Evolutionary conservation across 2,329 filamentous ascomycete species (phyloP).

Genomic region (Trichoderma citrinoviride): DNA sequence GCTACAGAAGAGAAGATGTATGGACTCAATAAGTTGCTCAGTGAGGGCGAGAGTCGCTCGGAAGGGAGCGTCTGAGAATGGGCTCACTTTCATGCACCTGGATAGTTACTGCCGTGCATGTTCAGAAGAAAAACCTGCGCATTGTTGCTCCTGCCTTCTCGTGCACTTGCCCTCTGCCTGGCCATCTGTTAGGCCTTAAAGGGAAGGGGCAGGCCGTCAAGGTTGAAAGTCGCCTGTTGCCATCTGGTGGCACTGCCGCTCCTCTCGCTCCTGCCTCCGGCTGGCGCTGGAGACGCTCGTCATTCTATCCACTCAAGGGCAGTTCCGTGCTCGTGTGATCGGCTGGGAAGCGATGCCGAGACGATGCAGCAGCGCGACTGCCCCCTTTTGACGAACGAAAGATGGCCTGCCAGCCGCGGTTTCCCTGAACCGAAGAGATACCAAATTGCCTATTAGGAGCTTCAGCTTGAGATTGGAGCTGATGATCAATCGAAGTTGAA

Average conservation of each 20-base stretch:
- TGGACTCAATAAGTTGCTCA: background rate
- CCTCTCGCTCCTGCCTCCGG: background rate
- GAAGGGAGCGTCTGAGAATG: background rate
- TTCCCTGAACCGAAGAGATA: background rate
- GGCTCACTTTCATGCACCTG: background rate
- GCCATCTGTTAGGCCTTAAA: background rate
- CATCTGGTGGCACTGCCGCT: constrained; percentile 12
- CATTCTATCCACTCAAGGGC: background rate
- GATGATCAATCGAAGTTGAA: background rate
- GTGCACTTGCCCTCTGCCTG: constrained; percentile 6
- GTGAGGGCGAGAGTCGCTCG: background rate
- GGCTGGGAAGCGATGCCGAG: background rate
- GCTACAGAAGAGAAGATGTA: background rate
- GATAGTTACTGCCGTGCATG: constrained; percentile 10
- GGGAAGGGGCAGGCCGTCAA: background rate
- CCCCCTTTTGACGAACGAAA: background rate
- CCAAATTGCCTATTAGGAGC: background rate
- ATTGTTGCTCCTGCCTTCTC: background rate
- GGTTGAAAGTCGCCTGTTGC: background rate
- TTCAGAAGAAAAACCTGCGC: background rate
- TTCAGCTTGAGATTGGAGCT: background rate
- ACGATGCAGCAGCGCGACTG: background rate
- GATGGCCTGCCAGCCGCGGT: background rate
- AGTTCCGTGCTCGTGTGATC: background rate
- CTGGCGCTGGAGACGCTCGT: background rate